phyloP scores from a whole-genome alignment of 345 rosid species.

The Arabidopsis arenosa region DNA sequence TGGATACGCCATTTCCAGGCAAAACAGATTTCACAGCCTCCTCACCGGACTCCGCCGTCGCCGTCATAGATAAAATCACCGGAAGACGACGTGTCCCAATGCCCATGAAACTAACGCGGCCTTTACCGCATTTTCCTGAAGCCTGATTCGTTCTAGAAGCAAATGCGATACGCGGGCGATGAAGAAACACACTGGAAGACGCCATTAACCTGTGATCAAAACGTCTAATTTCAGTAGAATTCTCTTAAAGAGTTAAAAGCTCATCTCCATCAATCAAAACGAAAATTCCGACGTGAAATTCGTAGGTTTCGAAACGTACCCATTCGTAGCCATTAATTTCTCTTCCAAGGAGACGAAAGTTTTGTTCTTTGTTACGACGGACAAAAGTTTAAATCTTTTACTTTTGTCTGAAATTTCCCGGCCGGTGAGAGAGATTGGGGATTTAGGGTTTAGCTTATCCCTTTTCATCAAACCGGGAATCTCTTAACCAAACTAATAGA shows the following conservation, averaged over 20 bases:
- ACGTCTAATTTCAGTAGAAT: not conserved
- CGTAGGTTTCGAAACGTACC: constrained; percentile 27
- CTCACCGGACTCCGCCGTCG: constrained; percentile 39
- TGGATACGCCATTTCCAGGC: constrained; percentile 45
- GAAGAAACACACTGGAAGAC: constrained; percentile 42
- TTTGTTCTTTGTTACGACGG: constrained; percentile 9
- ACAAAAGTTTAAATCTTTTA: not conserved
- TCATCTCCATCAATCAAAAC: constrained; percentile 15
- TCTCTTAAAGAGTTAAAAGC: not conserved
- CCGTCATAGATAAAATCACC: constrained; percentile 46
- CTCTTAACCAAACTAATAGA: constrained; percentile 9
- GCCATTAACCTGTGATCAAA: constrained; percentile 44
- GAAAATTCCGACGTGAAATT: not conserved
- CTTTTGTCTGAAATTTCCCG: constrained; percentile 28
- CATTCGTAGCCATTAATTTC: constrained; percentile 34
- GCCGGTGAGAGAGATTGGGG: constrained; percentile 33
- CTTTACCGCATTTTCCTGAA: constrained; percentile 8
- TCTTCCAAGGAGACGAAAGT: not conserved
- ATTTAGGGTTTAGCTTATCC: constrained; percentile 33
- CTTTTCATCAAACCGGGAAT: constrained; percentile 14
- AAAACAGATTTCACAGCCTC: constrained; percentile 39
- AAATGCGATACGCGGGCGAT: constrained; percentile 34
- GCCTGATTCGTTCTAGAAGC: constrained; percentile 33
- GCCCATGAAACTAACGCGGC: constrained; percentile 25
- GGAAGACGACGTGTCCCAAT: constrained; percentile 33